phyloP scores from a whole-genome alignment of 2,329 filamentous ascomycete species.

The Diaporthe sp. region DNA sequence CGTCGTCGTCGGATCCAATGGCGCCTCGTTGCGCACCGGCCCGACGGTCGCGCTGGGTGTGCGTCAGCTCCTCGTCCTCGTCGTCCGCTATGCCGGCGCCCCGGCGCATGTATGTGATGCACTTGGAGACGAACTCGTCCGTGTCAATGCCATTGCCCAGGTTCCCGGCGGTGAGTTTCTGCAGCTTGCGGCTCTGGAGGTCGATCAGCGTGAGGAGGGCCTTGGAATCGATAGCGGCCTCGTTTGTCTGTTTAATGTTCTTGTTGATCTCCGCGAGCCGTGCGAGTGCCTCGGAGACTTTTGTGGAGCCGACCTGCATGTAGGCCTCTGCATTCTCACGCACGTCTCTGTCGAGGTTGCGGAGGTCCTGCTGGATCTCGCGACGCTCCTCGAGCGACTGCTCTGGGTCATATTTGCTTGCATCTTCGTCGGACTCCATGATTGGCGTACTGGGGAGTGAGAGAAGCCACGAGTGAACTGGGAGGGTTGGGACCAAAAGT shows the following conservation, averaged over 20 bases:
- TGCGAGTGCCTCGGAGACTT: slow-evolving; percentile 75
- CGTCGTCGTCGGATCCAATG: slow-evolving; percentile 61
- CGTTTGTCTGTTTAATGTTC: slow-evolving; percentile 86
- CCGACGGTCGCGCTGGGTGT: slow-evolving; percentile 62
- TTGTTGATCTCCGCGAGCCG: slow-evolving; percentile 75
- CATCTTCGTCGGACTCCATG: slow-evolving; percentile 47
- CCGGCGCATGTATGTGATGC: slow-evolving; percentile 86
- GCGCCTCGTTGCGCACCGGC: slow-evolving; percentile 45
- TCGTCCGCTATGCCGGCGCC: slow-evolving; percentile 69
- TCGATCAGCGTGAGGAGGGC: slow-evolving; percentile 86
- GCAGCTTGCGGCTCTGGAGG: slow-evolving; percentile 82
- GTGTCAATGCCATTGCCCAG: slow-evolving; percentile 83
- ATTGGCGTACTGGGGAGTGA: neutral
- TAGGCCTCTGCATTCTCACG: slow-evolving; percentile 80
- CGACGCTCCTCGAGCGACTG: slow-evolving; percentile 83
- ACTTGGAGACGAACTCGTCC: slow-evolving; percentile 93
- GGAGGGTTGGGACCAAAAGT: neutral
- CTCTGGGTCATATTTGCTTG: slow-evolving; percentile 81
- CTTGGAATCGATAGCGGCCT: slow-evolving; percentile 92
- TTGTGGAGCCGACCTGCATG: slow-evolving; percentile 73
- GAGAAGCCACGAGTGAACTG: neutral
- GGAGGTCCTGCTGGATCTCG: slow-evolving; percentile 75
- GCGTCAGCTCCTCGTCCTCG: slow-evolving; percentile 63
- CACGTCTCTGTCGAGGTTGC: slow-evolving; percentile 74
- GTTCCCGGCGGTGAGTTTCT: slow-evolving; percentile 80